Evolutionary conservation across 2,329 filamentous ascomycete species (phyloP).

Genomic region (Aspergillus tanneri): DNA sequence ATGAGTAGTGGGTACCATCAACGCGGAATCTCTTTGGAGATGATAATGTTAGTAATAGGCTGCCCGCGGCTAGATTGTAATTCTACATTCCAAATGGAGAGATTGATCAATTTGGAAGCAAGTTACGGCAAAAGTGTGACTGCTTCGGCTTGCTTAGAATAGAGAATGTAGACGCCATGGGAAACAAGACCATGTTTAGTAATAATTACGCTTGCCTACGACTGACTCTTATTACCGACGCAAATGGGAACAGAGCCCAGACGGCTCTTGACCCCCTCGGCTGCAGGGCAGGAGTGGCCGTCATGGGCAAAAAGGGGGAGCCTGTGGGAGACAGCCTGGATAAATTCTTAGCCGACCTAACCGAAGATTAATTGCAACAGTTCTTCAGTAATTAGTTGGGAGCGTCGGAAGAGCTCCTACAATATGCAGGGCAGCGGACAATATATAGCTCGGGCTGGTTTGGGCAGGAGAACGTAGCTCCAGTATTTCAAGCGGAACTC

Average conservation of each 20-base stretch:
- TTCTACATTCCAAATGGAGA: not conserved
- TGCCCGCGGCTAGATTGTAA: not conserved
- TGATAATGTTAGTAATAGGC: too few species aligned
- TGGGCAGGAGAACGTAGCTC: too few species aligned
- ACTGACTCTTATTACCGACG: not conserved
- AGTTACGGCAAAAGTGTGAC: not conserved
- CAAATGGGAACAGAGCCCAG: not conserved
- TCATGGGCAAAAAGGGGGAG: conserved; percentile 3
- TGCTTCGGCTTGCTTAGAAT: not conserved
- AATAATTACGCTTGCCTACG: not conserved
- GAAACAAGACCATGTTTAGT: not conserved
- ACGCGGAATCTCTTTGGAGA: too few species aligned
- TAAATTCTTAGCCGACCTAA: not conserved
- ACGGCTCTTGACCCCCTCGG: not conserved
- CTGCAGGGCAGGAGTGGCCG: not conserved
- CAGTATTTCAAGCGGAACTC: too few species aligned
- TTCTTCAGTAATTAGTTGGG: not conserved
- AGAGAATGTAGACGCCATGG: not conserved
- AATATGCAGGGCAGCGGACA: too few species aligned
- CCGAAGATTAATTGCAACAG: not conserved
- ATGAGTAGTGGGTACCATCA: too few species aligned
- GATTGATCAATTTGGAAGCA: not conserved
- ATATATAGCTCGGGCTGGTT: too few species aligned
- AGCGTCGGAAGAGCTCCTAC: too few species aligned
- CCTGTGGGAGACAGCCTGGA: not conserved